Evolutionary conservation across 2,329 filamentous ascomycete species (phyloP).

Genomic region (Monosporascus sp.): DNA sequence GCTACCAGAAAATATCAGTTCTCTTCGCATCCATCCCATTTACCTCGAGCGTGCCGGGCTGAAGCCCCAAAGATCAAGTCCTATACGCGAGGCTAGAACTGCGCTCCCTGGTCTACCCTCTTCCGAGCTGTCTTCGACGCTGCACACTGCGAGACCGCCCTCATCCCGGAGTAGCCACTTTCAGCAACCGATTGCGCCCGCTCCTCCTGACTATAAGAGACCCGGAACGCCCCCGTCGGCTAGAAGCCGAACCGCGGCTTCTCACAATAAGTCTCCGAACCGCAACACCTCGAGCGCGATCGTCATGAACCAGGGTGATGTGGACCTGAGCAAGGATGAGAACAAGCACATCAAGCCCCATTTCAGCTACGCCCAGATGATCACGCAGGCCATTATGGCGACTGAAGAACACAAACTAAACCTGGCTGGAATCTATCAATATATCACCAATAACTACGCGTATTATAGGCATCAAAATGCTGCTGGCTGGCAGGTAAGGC

Average conservation of each 20-base stretch:
- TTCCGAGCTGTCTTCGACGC: slow-evolving; percentile 19
- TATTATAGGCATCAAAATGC: slow-evolving; percentile 79
- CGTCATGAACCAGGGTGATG: slow-evolving; percentile 47
- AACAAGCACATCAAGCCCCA: slow-evolving; percentile 91
- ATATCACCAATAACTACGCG: slow-evolving; percentile 84
- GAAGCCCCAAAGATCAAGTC: slow-evolving; percentile 14
- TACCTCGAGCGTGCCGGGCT: slow-evolving; percentile 64
- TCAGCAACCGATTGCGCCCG: slow-evolving; percentile 51
- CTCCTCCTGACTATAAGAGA: slow-evolving; percentile 54
- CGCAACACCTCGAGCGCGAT: slow-evolving; percentile 34
- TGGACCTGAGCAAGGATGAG: slow-evolving; percentile 76
- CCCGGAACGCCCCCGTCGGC: slow-evolving; percentile 56
- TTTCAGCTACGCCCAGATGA: slow-evolving; percentile 94
- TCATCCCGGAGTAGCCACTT: slow-evolving; percentile 20
- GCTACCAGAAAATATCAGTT: slow-evolving; percentile 66
- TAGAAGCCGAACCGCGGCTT: slow-evolving; percentile 27
- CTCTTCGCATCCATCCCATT: slow-evolving; percentile 61
- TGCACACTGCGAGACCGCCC: slow-evolving; percentile 12
- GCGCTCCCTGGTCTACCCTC: slow-evolving; percentile 24
- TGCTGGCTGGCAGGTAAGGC: slow-evolving; percentile 81
- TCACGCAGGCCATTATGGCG: slow-evolving; percentile 90
- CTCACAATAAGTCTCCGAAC: slow-evolving; percentile 34
- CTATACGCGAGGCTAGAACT: slow-evolving; percentile 19
- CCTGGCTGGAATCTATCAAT: slow-evolving; percentile 86
- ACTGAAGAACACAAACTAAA: slow-evolving; percentile 85